phyloP scores from a whole-genome alignment of 1,284 basidiomycete species.

The Cerioporus squamosus region DNA sequence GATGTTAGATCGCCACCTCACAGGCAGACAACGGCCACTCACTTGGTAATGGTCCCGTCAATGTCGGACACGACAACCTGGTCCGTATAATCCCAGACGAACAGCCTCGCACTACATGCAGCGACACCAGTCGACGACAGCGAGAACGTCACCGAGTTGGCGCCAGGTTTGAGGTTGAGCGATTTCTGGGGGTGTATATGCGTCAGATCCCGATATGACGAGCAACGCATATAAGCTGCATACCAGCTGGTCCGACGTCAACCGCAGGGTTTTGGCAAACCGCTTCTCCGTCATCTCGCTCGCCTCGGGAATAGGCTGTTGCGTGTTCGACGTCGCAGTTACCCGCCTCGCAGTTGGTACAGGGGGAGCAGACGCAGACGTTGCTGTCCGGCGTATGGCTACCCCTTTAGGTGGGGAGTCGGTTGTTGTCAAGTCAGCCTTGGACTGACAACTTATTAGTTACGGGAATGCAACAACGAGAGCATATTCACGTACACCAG shows the following conservation, averaged over 20 bases:
- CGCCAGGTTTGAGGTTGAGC: conserved; percentile 85
- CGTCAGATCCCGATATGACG: neutral
- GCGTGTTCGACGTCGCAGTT: neutral
- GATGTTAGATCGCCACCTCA: too few relatives aligned
- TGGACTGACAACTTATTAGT: neutral
- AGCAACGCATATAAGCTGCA: neutral
- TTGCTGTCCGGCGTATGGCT: conserved; percentile 18
- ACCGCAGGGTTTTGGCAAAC: conserved; percentile 92
- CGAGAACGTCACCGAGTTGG: conserved; percentile 94
- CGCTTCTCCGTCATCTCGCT: conserved; percentile 42
- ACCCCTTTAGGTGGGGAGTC: neutral
- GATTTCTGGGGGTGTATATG: conserved; percentile 66
- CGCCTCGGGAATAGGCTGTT: conserved; percentile 4
- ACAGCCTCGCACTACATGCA: conserved; percentile 92
- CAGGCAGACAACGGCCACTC: conserved; percentile 29
- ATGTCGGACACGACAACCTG: conserved; percentile 96
- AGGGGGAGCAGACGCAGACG: conserved; percentile 20
- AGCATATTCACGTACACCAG: conserved; percentile 16
- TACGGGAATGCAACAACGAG: neutral
- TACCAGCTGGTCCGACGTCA: conserved; percentile 84
- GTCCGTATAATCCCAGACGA: conserved; percentile 93
- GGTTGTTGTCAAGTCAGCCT: neutral
- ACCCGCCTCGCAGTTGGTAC: neutral
- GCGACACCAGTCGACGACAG: conserved; percentile 89
- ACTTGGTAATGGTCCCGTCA: conserved; percentile 99